phyloP scores from a whole-genome alignment of 106 monocot genomes.

The Chionographis japonica region DNA sequence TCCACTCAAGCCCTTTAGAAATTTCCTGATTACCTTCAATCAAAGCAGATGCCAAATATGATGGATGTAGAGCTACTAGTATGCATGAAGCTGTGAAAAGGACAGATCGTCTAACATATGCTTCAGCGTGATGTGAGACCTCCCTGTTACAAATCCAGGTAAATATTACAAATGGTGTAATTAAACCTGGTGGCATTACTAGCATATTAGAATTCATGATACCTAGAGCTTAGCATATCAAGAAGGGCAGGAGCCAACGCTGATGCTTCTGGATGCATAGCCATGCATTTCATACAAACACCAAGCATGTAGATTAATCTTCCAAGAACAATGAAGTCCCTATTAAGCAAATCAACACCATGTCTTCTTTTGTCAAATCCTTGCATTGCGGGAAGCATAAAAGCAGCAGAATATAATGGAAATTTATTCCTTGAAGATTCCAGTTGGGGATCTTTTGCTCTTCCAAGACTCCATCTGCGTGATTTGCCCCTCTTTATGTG shows the following conservation, averaged over 20 bases:
- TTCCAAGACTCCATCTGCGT: slow-evolving; percentile 69
- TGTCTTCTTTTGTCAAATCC: slow-evolving; percentile 79
- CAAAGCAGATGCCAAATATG: slow-evolving; percentile 81
- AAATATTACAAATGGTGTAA: neutral
- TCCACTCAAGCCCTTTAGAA: slow-evolving; percentile 83
- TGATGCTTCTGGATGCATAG: slow-evolving; percentile 95
- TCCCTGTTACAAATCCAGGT: slow-evolving; percentile 42
- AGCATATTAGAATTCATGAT: neutral
- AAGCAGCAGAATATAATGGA: slow-evolving; percentile 97
- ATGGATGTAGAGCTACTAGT: slow-evolving; percentile 70
- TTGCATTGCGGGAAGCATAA: slow-evolving; percentile 94
- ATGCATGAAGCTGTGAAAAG: slow-evolving; percentile 84
- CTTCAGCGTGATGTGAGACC: slow-evolving; percentile 78
- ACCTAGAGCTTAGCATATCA: slow-evolving; percentile 92
- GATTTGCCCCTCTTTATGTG: slow-evolving; percentile 77
- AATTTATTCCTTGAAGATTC: slow-evolving; percentile 74
- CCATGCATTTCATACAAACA: slow-evolving; percentile 85
- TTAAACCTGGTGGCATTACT: neutral
- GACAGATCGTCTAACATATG: slow-evolving; percentile 93
- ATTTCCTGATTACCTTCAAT: slow-evolving; percentile 81
- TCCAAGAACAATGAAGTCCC: slow-evolving; percentile 95
- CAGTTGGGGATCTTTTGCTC: slow-evolving; percentile 22
- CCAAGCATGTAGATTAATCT: slow-evolving; percentile 96
- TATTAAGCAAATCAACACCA: slow-evolving; percentile 80
- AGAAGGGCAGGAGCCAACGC: slow-evolving; percentile 67